Conservation (phyloP, 345 rosid genomes). For the Gossypium australe region DNA sequence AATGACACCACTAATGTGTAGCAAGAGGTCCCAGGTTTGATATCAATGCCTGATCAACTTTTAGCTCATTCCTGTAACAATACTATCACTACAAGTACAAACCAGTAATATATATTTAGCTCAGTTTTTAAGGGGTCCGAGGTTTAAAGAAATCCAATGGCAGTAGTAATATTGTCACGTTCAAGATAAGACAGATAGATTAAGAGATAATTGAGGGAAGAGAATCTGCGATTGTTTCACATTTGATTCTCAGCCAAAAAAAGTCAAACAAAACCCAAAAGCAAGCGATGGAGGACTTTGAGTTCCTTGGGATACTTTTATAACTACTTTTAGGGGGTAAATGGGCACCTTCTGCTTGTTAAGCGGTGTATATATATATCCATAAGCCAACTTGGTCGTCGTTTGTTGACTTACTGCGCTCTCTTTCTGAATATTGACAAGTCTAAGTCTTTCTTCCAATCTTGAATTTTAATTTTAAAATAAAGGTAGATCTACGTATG, state of each 20-base stretch:
- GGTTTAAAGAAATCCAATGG: slow-evolving; percentile 6
- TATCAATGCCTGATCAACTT: slow-evolving; percentile 6
- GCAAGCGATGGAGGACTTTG: neutral
- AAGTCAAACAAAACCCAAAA: neutral
- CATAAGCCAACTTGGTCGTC: neutral
- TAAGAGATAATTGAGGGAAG: neutral
- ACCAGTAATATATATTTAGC: neutral
- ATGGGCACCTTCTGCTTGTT: too few species aligned
- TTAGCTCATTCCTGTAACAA: neutral
- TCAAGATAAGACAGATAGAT: neutral
- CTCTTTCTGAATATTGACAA: neutral
- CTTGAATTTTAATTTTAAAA: too few species aligned
- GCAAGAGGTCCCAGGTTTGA: slow-evolving; percentile 13
- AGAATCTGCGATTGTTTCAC: slow-evolving; percentile 8
- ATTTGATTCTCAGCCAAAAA: neutral
- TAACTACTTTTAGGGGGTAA: neutral
- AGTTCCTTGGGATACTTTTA: neutral
- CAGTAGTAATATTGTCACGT: neutral
- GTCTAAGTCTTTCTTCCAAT: too few species aligned
- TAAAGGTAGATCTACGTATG: too few species aligned
- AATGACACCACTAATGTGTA: slow-evolving; percentile 23
- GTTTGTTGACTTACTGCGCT: slow-evolving; percentile 1
- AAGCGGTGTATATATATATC: neutral
- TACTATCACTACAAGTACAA: neutral
- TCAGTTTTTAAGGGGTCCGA: neutral